Evolutionary conservation across 257 asterid genomes (phyloP).

Genomic region (Fraxinus americana): DNA sequence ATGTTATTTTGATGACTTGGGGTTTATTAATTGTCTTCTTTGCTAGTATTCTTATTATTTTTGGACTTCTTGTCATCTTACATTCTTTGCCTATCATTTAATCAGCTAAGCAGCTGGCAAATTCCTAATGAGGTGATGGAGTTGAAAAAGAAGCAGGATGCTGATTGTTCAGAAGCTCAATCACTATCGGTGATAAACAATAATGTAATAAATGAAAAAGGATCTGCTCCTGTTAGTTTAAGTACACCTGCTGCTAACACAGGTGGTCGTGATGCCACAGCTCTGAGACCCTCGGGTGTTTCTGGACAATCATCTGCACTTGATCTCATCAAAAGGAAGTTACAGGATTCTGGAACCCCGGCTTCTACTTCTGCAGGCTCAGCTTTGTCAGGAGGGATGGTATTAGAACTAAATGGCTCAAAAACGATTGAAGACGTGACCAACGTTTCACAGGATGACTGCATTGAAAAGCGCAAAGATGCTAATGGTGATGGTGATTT

Average conservation of each 20-base stretch:
- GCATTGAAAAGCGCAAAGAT: constrained; percentile 69
- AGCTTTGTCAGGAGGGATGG: constrained; percentile 46
- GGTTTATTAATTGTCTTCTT: constrained; percentile 5
- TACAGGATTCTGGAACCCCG: constrained; percentile 87
- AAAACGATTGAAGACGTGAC: constrained; percentile 47
- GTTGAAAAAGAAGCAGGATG: constrained; percentile 70
- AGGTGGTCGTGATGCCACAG: constrained; percentile 94
- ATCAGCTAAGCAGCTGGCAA: constrained; percentile 98
- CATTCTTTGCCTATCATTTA: constrained; percentile 25
- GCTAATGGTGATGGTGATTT: constrained; percentile 66
- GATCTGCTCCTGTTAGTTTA: constrained; percentile 61
- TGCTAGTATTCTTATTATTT: constrained; percentile 5
- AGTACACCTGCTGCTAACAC: constrained; percentile 90
- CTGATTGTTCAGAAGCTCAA: constrained; percentile 62
- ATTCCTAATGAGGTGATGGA: constrained; percentile 82
- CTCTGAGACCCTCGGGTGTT: constrained; percentile 56
- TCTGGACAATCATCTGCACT: constrained; percentile 74
- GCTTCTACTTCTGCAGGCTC: constrained; percentile 62
- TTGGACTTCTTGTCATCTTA: constrained; percentile 15
- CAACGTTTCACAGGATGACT: constrained; percentile 59
- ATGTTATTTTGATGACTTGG: not conserved
- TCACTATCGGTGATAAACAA: constrained; percentile 44
- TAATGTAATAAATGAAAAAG: constrained; percentile 57
- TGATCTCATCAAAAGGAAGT: constrained; percentile 96
- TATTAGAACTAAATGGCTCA: constrained; percentile 69